Evolutionary conservation across 768 basidiomycete species (phyloP), one percentile per base, ranked within the genome.

Genomic region (Rhizopogon rudus): DNA sequence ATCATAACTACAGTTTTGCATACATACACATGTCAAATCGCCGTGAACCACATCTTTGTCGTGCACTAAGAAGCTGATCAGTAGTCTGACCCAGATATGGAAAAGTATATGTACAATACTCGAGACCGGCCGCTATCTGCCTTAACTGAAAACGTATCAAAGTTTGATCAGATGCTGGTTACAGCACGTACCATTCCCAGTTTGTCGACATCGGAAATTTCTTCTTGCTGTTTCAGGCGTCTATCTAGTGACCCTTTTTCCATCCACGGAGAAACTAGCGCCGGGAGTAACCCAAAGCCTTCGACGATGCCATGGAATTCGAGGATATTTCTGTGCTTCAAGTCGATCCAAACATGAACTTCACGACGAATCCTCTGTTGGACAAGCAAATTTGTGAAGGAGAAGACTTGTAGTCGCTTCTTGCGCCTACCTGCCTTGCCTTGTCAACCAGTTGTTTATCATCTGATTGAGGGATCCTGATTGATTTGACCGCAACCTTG

Each of bases 221-320:
- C 9, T 20, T 12, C 29, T 6, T 16, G 14, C 29, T 16, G 39
- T 9, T 57, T 57, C 17, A 77, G 45, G 52, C 69, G 74, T n/a
- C 59, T 57, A 31, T 55, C 43, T 3, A 77, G 53, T 44, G 73
- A 64, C 9, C 71, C 71, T 1, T 66, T 71, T 29, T 48, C 42
- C 54, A 65, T 63, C 64, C 62, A 71, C 1, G 63, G 65, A 50
- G 66, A 64, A 37, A 69, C 60, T 39, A 66, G 7, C 5, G 66
- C 57, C 13, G 51, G 53, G n/a, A 65, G 56, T 9, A 42, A 55
- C 9, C 66, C 66, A 57, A 66, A 67, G 12, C 54, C 60, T 8
- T 44, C 29, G 6, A 52, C 49, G 13, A 61, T 43, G 12, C 66
- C 66, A 53, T 54, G 53, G 5, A 67, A 46, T 1, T 51, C 57